Evolutionary conservation across 306 rosid species (phyloP), one percentile per base, ranked within the genome.

Genomic region (Abrus precatorius): DNA sequence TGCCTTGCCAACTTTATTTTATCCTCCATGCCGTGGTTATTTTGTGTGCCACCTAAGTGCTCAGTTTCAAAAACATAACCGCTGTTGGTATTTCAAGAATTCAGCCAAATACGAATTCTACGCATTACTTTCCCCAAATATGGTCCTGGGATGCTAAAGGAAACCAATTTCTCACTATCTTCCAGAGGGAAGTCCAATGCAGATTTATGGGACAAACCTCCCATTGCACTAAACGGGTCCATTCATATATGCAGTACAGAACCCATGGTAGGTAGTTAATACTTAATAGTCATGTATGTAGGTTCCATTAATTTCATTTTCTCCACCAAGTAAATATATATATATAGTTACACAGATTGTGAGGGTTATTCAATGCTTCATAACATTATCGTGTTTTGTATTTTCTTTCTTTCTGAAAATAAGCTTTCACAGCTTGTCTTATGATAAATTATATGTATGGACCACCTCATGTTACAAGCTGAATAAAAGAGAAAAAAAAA

Each of bases 201-300:
- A 71, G 61, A 9, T 34, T 32, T n/a, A 34, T 29, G 38, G 53
- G 7, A 73, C 66, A 55, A 40, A 56, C 14, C 69, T 14, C 60
- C 20, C 20, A 45, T 20, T 30, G 4, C 28, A 49, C 75, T 52
- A 10, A 55, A 73, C 10, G 12, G 52, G 12, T 71, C 49, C 50
- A 57, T 74, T 59, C 57, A 41, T 67, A 55, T 29, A 20, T 20
- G 75, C 28, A 66, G 75, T 6, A 36, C 47, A 76, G 40, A 52
- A 77, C 3, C 63, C 61, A 36, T 6, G 65, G 54, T 38, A 49
- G 40, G 81, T 10, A 34, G 13, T 40, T n/a, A 48, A 61, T 12
- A 41, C 28, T 62, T 62, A 20, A 20, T 20, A 20, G 20, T 20
- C 20, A 20, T 20, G 36, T 30, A 56, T 27, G 57, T 60, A 32